These are phyloP conservation scores for Pestalotiopsis sp. DNA, from an alignment of 2,329 filamentous ascomycete genomes.

Conservation along the genomic window DNA sequence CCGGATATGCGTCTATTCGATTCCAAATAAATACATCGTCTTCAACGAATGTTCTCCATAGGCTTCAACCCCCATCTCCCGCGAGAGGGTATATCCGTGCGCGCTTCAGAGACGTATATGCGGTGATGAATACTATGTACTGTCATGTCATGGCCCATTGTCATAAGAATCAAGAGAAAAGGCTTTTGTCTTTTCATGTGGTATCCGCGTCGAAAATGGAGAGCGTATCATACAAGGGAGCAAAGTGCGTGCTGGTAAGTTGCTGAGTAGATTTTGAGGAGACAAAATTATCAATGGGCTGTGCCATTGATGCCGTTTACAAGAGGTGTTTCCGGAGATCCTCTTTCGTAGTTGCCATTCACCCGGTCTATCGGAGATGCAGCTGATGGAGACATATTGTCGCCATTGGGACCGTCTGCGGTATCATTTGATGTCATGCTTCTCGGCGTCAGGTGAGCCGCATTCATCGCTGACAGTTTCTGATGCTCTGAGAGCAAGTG, in stretches of 20 bases:
- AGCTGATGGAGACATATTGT: constrained; percentile 13
- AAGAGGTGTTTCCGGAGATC: constrained; percentile 10
- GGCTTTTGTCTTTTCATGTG: not conserved
- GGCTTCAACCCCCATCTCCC: not conserved
- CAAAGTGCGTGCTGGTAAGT: not conserved
- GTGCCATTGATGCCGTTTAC: constrained; percentile 16
- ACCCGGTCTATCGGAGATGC: constrained; percentile 11
- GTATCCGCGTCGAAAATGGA: not conserved
- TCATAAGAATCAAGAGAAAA: constrained; percentile 2
- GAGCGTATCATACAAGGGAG: not conserved
- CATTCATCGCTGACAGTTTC: constrained; percentile 46
- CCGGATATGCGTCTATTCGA: not conserved
- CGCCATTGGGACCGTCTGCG: constrained; percentile 12
- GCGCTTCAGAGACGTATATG: not conserved
- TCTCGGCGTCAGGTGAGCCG: constrained; percentile 46
- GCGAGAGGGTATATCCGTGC: not conserved
- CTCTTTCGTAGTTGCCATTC: constrained; percentile 9
- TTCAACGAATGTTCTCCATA: not conserved
- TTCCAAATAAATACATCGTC: not conserved
- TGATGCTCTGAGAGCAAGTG: constrained; percentile 50
- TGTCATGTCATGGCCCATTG: not conserved
- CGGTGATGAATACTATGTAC: constrained; percentile 1
- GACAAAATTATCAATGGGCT: not conserved
- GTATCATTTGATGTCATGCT: constrained; percentile 35
- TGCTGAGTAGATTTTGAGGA: not conserved